These are phyloP conservation scores for Dictyostelium capitatum DNA, from an alignment of 78 protist species.

Conservation along the genomic window DNA sequence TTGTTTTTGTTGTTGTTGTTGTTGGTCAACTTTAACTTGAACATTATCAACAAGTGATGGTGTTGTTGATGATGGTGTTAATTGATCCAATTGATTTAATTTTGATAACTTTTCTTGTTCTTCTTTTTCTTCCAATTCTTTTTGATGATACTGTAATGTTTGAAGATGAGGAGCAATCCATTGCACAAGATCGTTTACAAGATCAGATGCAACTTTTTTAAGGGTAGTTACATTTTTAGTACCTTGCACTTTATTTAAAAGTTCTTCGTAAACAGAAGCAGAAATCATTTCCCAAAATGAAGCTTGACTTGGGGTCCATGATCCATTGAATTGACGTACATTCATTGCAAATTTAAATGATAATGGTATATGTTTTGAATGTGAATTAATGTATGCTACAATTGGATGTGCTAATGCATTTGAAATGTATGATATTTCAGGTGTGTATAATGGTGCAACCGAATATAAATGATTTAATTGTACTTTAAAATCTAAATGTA, in stretches of 20 bases:
- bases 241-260: constrained; percentile 40
- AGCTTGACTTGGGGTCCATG: constrained; percentile 80
- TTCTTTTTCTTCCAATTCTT: constrained; percentile 41
- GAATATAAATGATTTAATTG: constrained; percentile 61
- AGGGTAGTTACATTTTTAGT: constrained; percentile 68
- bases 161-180: constrained; percentile 38
- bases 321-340: constrained; percentile 63
- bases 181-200: constrained; percentile 33
- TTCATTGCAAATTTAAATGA: constrained; percentile 59
- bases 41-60: not conserved
- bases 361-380: constrained; percentile 58
- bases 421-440: constrained; percentile 48
- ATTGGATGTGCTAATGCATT: constrained; percentile 83
- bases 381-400: constrained; percentile 70
- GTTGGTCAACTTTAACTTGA: not conserved
- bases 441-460: constrained; percentile 72
- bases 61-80: not conserved
- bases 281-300: constrained; percentile 60
- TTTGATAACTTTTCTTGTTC: not conserved
- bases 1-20: not conserved
- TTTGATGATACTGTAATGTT: constrained; percentile 5
- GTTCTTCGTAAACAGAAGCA: constrained; percentile 35
- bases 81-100: not conserved
- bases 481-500: constrained; percentile 63
- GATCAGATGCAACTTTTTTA: constrained; percentile 32